Evolutionary conservation across 768 basidiomycete genomes (phyloP).

Genomic region (Termitomyces sp.): DNA sequence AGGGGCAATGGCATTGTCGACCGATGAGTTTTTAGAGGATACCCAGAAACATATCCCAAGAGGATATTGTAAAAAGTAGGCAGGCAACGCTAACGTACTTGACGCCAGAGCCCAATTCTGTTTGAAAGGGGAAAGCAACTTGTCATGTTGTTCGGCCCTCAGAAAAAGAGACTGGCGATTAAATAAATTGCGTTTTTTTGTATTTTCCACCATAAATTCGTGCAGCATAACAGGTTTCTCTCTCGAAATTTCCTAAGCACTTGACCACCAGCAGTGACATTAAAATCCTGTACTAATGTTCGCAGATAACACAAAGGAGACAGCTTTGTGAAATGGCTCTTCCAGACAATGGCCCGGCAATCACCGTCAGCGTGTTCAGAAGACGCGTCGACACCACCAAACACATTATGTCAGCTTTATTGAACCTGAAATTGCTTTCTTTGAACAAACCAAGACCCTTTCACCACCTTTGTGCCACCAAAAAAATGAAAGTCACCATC

Average conservation of each 20-base stretch:
- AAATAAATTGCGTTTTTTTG: no score
- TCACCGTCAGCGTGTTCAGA: constrained; percentile 5
- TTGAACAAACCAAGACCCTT: background rate
- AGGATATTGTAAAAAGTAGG: background rate
- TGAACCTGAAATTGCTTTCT: background rate
- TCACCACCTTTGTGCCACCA: background rate
- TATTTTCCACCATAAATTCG: no score
- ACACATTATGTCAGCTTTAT: constrained; percentile 14
- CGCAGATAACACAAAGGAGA: background rate
- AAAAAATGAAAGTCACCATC: constrained; percentile 71
- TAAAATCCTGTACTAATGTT: background rate
- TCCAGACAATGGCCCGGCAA: constrained; percentile 3
- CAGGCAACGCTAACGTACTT: background rate
- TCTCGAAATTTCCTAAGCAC: background rate
- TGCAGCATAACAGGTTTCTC: background rate
- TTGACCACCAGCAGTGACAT: background rate
- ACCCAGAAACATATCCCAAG: background rate
- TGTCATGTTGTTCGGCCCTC: no score
- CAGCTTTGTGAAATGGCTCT: no score
- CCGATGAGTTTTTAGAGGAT: background rate
- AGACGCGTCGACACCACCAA: constrained; percentile 16
- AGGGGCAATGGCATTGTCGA: background rate
- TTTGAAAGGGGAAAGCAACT: no score
- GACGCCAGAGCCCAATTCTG: no score
- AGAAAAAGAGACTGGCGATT: no score